Evolutionary conservation across 2,329 filamentous ascomycete genomes (phyloP), one percentile per base, ranked within the genome.

Genomic region (Aulographum hederae): DNA sequence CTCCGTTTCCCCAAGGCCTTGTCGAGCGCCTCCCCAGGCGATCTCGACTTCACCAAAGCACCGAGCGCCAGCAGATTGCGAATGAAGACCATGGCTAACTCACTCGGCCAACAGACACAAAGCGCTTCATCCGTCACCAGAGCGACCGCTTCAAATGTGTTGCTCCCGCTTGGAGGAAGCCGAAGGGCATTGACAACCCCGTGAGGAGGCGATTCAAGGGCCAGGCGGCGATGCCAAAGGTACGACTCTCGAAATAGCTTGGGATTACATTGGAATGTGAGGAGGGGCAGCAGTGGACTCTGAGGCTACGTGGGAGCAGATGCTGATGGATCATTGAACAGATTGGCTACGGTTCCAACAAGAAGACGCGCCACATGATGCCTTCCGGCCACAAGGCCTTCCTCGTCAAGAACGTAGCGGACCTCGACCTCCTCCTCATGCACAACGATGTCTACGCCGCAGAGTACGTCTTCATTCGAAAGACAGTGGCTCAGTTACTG

Each of bases 321-420:
- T 3, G 14, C 21, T 25, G 21, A 25, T 25, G 21, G 21, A 25
- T 8, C n/a, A 21, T 6, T 15, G 25, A 37, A 51, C 57, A 94
- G 89, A 98, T 98, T 60, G 89, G 89, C 56, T 98, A 85, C 61
- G 85, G 89, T 51, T 89, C 80, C 67, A 95, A 95, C 81, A 92
- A 82, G 75, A 95, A 95, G 76, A 98, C 89, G 58, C 77, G 81
- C 57, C 86, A 91, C 73, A 77, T 95, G 77, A 92, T 84, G 72
- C 89, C 89, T 59, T 93, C 84, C 52, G 89, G 89, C 67, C 86
- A 95, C 79, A 95, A 94, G 77, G 81, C 86, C 46, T 98, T 98
- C 79, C 75, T 95, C 57, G 89, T 98, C 67, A 82, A 78, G 77
- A 98, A 98, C 73, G 63, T 73, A 63, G 73, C 77, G 60, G 89